These are phyloP conservation scores for Psilocybe cyanescens DNA, from an alignment of 768 basidiomycete species.

Conservation along the genomic window DNA sequence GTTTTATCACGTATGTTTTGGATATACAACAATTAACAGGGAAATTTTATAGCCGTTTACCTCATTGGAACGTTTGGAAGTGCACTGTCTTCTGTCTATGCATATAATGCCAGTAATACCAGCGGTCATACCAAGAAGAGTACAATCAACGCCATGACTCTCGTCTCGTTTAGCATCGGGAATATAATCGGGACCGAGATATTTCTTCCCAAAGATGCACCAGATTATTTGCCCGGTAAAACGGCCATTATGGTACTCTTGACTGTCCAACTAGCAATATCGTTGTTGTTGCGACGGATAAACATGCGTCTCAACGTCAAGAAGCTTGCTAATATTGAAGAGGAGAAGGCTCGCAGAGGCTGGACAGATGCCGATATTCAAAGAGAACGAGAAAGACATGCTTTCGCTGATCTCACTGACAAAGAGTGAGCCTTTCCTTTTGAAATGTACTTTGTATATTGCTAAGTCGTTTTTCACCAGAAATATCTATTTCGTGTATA, in stretches of 20 bases:
- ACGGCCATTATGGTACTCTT: conserved; percentile 66
- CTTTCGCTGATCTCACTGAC: conserved; percentile 68
- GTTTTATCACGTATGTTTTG: conserved; percentile 3
- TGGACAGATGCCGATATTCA: conserved; percentile 65
- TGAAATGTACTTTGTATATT: neutral
- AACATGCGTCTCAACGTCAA: conserved; percentile 57
- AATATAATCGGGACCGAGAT: conserved; percentile 69
- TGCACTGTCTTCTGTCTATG: conserved; percentile 61
- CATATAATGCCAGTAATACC: conserved; percentile 68
- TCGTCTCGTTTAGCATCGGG: conserved; percentile 56
- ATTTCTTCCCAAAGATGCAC: conserved; percentile 64
- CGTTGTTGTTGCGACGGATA: conserved; percentile 53
- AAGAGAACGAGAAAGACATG: conserved; percentile 60
- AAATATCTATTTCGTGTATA: conserved; percentile 65
- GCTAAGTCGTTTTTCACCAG: conserved; percentile 27
- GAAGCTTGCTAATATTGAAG: conserved; percentile 44
- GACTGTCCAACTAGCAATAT: conserved; percentile 52
- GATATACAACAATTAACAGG: neutral
- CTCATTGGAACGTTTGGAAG: conserved; percentile 61
- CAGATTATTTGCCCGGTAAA: conserved; percentile 68
- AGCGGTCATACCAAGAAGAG: conserved; percentile 72
- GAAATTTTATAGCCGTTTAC: conserved; percentile 42
- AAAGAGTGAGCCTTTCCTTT: conserved; percentile 48
- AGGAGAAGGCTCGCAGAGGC: conserved; percentile 46
- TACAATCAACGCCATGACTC: conserved; percentile 64